Conservation (phyloP, 106 monocot species). For the Acorus calamus region DNA sequence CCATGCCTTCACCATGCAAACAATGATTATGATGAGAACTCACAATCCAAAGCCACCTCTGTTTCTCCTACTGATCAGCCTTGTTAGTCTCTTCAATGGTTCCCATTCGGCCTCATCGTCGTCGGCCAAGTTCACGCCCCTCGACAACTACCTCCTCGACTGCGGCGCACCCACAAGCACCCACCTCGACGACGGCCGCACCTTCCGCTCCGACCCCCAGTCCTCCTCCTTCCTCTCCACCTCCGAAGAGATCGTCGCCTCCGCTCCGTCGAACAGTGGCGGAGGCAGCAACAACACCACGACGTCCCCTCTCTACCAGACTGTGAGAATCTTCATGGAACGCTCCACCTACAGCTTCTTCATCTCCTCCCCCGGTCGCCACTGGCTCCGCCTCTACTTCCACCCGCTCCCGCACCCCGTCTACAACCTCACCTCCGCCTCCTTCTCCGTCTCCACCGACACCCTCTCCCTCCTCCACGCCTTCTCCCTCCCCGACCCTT, state of each 20-base stretch:
- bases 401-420: conserved; percentile 16
- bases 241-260: conserved; percentile 34
- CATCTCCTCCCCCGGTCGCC: conserved; percentile 51
- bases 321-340: conserved; percentile 53
- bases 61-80: conserved; percentile 4
- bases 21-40: too few relatives aligned
- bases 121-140: conserved; percentile 25
- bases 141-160: conserved; percentile 55
- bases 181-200: conserved; percentile 46
- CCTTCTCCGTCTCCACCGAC: conserved; percentile 57
- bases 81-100: background rate
- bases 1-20: too few relatives aligned
- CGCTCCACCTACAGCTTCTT: conserved; percentile 60
- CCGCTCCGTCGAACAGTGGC: conserved; percentile 11
- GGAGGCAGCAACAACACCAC: background rate
- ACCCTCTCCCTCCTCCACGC: conserved; percentile 56
- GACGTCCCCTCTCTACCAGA: conserved; percentile 24
- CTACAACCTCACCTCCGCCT: conserved; percentile 57
- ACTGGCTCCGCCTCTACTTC: conserved; percentile 69
- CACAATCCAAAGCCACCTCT: too few relatives aligned
- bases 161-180: conserved; percentile 40
- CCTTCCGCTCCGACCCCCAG: conserved; percentile 57
- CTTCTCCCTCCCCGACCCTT: conserved; percentile 23
- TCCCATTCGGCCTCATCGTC: background rate
- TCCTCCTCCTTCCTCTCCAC: conserved; percentile 60